These are phyloP conservation scores for Globisporangium parvum DNA, from an alignment of 352 stramenopile species.

Conservation along the genomic window DNA sequence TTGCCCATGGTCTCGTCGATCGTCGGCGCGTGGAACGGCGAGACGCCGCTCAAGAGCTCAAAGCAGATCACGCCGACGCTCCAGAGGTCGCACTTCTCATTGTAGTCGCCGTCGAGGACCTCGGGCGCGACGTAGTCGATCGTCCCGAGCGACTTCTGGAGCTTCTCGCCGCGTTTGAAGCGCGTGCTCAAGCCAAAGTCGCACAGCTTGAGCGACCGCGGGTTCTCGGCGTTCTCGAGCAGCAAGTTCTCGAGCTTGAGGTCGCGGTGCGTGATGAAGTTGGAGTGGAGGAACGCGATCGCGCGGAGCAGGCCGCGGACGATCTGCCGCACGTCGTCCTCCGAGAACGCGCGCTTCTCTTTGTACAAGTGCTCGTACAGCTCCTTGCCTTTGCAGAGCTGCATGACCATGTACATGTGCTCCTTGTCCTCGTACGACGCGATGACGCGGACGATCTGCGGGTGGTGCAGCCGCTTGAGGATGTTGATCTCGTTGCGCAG, in stretches of 20 bases:
- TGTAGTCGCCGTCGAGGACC: conserved; percentile 80
- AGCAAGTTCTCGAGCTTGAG: conserved; percentile 82
- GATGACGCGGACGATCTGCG: conserved; percentile 75
- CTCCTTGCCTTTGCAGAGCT: conserved; percentile 79
- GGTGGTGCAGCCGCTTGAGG: conserved; percentile 69
- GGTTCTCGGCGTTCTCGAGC: conserved; percentile 55
- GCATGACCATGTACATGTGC: conserved; percentile 86
- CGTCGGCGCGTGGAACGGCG: conserved; percentile 62
- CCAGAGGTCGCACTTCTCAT: conserved; percentile 77
- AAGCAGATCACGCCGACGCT: conserved; percentile 78
- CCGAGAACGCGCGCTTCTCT: conserved; percentile 49
- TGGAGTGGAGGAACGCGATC: conserved; percentile 71
- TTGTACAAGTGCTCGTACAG: conserved; percentile 76
- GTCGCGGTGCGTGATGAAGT: conserved; percentile 76
- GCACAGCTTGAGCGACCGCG: conserved; percentile 69
- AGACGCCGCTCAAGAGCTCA: conserved; percentile 60
- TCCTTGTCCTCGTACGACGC: conserved; percentile 72
- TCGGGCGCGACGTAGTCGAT: conserved; percentile 82
- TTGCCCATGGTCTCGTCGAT: conserved; percentile 80
- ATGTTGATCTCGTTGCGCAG: conserved; percentile 77
- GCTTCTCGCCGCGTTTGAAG: conserved; percentile 65
- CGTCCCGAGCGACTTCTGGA: conserved; percentile 68
- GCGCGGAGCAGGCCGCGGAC: conserved; percentile 55
- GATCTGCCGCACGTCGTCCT: conserved; percentile 61
- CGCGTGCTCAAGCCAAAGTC: conserved; percentile 78